Evolutionary conservation across 305 asterid genomes (phyloP).

Genomic region (Euphrasia arctica): DNA sequence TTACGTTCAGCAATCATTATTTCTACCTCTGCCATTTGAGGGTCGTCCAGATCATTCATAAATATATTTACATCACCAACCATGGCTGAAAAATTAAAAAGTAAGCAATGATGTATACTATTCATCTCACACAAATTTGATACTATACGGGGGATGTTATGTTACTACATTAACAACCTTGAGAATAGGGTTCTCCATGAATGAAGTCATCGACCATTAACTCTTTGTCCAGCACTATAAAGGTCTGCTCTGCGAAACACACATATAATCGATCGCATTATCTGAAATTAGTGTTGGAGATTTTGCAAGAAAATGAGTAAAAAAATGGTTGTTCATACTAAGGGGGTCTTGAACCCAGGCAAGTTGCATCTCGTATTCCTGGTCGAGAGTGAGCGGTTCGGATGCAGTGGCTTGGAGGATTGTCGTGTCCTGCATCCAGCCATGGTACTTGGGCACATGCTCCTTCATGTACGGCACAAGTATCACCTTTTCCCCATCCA

Average conservation of each 20-base stretch:
- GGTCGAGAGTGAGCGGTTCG: slow-evolving; percentile 75
- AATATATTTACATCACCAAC: slow-evolving; percentile 94
- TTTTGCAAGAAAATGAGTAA: background rate
- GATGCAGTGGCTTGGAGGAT: slow-evolving; percentile 91
- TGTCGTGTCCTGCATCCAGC: slow-evolving; percentile 87
- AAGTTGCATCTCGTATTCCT: slow-evolving; percentile 84
- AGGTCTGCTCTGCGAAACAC: slow-evolving; percentile 73
- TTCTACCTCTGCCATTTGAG: slow-evolving; percentile 75
- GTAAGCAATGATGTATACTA: slow-evolving; percentile 7
- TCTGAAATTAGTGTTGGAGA: no score
- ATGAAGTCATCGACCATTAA: slow-evolving; percentile 31
- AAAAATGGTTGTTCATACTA: slow-evolving; percentile 35
- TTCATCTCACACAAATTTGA: background rate
- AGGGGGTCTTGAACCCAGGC: slow-evolving; percentile 85
- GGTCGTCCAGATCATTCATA: slow-evolving; percentile 51
- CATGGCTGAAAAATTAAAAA: slow-evolving; percentile 61
- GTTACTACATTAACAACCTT: no score
- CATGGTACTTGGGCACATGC: slow-evolving; percentile 81
- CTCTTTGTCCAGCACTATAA: slow-evolving; percentile 73
- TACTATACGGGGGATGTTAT: background rate
- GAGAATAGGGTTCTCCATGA: background rate
- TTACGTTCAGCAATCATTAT: slow-evolving; percentile 89
- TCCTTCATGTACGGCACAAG: slow-evolving; percentile 89
- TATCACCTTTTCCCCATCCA: slow-evolving; percentile 75
- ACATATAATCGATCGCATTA: background rate